A percentile compares a stretch with the other conserved stretches of the same genome.
These are phyloP conservation scores for Paspalum notatum DNA, from an alignment of 176 grass and related monocot genomes.

Conservation along the genomic window DNA sequence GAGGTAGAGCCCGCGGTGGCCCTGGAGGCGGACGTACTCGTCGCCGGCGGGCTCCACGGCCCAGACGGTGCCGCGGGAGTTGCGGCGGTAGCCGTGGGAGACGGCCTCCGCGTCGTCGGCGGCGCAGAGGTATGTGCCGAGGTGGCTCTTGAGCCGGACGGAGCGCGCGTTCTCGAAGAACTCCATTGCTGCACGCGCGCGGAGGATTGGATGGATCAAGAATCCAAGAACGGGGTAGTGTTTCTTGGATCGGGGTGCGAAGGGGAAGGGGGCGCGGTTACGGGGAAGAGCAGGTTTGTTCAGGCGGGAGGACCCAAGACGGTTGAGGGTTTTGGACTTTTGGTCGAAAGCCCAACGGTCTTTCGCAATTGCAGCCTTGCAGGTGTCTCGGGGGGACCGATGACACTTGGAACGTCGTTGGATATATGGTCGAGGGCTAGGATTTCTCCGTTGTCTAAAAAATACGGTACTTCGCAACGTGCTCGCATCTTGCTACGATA, in stretches of 20 bases:
- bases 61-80: conserved; percentile 51
- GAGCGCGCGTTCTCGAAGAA: conserved; percentile 33
- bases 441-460: not conserved
- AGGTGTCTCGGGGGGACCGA: too few species aligned
- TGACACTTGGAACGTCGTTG: not conserved
- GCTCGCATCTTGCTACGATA: too few species aligned
- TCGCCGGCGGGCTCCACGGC: conserved; percentile 39
- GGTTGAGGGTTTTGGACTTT: not conserved
- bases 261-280: not conserved
- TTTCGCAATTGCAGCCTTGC: too few species aligned
- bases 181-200: conserved; percentile 38
- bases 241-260: conserved; percentile 37
- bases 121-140: conserved; percentile 61
- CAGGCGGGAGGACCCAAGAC: conserved; percentile 36
- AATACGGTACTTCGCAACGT: too few species aligned
- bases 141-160: conserved; percentile 53
- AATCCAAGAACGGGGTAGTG: conserved; percentile 44
- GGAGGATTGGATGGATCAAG: conserved; percentile 4
- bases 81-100: conserved; percentile 56
- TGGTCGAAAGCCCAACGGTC: not conserved
- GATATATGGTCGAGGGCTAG: not conserved
- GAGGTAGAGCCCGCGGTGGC: conserved; percentile 44
- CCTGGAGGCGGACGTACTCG: conserved; percentile 47
- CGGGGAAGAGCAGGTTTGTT: not conserved
- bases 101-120: conserved; percentile 36